Base-by-base conservation (phyloP, 2,329 filamentous ascomycete genomes). In the Lachnellula arida region DNA sequence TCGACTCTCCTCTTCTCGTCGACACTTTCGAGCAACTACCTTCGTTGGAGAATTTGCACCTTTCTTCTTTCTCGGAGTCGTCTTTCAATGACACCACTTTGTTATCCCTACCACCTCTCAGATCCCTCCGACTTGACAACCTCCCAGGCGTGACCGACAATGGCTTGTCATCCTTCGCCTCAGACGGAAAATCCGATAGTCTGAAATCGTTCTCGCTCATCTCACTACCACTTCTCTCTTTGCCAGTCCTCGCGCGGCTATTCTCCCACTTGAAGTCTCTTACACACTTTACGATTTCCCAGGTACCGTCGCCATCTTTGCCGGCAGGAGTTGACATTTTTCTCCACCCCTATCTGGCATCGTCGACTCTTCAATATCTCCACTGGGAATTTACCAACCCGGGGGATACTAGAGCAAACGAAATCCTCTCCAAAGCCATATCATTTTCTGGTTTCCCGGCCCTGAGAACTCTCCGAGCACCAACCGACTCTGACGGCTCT, bases 401-500 rank as follows among this genome's bases (percentile, higher is more conserved):
- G 4, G 58, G 64, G 17, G 67, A 71, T 22, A 69, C 61, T 47
- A 78, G 75, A 48, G 82, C 86, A 1, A 85, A 87, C 50, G 75
- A 78, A 5, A 81, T 87, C 47, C 76, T 91, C 7, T 82, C 86
- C 1, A 76, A 76, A 56, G 84, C 83, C 64, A 88, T 91, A 60
- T 71, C 71, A 5, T 77, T 79, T 1, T 73, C 74, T 4, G 83
- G 82, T 0, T 89, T 92, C 65, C 88, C 88, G 0, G 68, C 73
- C 0, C 76, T 92, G 9, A 75, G 73, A 9, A 73, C 68, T 1
- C 72, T 91, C 17, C 81, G 88, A 53, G 76, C 82, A 0, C 88
- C 87, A 1, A 82, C 82, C 55, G 88, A 92, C 61, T 80, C 86
- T 1, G 81, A 88, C 5, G 88, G 87, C 25, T 63, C 81, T 7